Evolutionary conservation across 78 protist species (phyloP).

Genomic region (Kipferlia bialata): DNA sequence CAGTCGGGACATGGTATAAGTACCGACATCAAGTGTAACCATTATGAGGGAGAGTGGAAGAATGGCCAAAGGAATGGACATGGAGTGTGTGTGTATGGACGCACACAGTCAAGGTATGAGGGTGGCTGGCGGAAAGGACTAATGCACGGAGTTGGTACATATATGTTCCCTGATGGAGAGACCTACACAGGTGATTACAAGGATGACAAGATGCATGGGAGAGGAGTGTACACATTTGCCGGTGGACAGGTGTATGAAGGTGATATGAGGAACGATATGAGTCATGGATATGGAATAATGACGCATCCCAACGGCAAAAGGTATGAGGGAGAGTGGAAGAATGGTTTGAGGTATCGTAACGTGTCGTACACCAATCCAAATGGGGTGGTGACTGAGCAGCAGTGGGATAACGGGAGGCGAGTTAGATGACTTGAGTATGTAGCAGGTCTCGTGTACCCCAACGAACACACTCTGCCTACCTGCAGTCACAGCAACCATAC

Average conservation of each 20-base stretch:
- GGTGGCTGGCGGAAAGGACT: not conserved
- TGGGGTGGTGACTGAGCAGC: too few species aligned
- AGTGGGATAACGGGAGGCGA: too few species aligned
- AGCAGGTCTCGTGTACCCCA: too few species aligned
- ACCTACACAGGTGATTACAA: not conserved
- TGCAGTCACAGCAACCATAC: too few species aligned
- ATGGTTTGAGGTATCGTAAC: too few species aligned
- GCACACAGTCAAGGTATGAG: not conserved
- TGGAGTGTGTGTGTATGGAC: not conserved
- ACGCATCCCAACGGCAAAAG: not conserved
- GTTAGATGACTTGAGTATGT: too few species aligned
- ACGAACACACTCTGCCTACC: too few species aligned
- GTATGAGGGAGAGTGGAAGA: not conserved
- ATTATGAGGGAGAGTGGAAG: not conserved
- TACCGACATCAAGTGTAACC: not conserved
- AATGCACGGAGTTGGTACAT: not conserved
- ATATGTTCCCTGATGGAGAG: not conserved
- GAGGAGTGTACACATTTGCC: not conserved
- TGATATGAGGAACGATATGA: not conserved
- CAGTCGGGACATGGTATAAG: not conserved
- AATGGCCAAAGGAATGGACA: not conserved
- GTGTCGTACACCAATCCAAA: too few species aligned
- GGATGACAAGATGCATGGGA: not conserved
- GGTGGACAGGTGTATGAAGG: not conserved
- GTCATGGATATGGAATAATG: not conserved